phyloP scores from a whole-genome alignment of 345 rosid species.

The Rhodomyrtus tomentosa region DNA sequence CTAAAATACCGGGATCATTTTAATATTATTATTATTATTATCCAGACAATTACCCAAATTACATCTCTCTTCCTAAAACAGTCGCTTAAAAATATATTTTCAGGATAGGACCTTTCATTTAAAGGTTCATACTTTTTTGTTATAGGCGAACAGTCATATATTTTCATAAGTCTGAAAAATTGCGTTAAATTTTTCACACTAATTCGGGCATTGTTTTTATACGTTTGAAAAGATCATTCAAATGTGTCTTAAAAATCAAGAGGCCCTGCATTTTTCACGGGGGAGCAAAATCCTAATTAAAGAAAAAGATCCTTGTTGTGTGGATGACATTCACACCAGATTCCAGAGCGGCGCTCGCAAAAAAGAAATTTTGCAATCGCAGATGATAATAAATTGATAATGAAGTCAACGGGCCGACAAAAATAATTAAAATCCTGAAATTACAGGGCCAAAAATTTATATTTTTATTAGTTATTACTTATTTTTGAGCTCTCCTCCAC shows the following conservation, averaged over 20 bases:
- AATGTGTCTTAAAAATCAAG: neutral
- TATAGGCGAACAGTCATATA: neutral
- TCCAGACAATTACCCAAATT: neutral
- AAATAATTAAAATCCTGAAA: neutral
- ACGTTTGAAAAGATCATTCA: neutral
- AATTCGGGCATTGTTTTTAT: neutral
- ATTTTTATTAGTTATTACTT: neutral
- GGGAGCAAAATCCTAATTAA: neutral
- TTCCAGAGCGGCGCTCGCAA: neutral
- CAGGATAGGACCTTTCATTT: neutral
- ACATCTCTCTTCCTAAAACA: neutral
- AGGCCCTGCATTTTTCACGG: neutral
- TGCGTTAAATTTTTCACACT: neutral
- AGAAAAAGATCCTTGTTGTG: neutral
- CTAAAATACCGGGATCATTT: neutral
- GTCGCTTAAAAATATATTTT: neutral
- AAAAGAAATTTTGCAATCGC: neutral
- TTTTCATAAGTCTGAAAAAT: neutral
- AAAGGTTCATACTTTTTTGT: neutral
- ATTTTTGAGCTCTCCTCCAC: neutral
- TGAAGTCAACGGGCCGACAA: neutral
- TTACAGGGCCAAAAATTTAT: neutral
- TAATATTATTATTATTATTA: neutral
- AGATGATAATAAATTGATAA: neutral
- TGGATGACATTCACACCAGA: neutral